Percentiles rank a stretch among this genome's conserved stretches.
Evolutionary conservation across 2,329 filamentous ascomycete genomes (phyloP).

Genomic region (Ceratocystis colombiana): DNA sequence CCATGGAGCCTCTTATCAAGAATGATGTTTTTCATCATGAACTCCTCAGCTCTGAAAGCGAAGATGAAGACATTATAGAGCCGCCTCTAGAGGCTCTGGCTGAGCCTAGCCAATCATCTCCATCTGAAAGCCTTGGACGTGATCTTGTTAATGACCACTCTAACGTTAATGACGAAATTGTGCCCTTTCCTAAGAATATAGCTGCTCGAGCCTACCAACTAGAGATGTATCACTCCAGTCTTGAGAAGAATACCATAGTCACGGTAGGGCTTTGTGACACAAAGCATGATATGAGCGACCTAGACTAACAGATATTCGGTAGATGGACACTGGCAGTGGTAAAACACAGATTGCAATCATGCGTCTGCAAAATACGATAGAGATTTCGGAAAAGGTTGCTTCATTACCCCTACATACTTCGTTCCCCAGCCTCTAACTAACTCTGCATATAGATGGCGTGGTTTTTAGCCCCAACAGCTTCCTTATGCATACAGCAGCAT

Average conservation of each 20-base stretch:
- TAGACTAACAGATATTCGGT: constrained; percentile 11
- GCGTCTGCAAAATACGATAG: constrained; percentile 16
- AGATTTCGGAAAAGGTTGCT: background rate
- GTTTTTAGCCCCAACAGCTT: constrained; percentile 63
- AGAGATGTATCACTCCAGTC: constrained; percentile 64
- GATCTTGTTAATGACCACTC: background rate
- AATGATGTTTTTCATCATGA: background rate
- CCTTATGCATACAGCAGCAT: constrained; percentile 57
- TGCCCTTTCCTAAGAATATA: constrained; percentile 29
- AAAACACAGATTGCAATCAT: constrained; percentile 56
- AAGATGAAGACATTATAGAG: background rate
- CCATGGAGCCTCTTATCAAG: background rate
- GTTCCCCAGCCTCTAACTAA: constrained; percentile 28
- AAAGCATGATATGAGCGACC: background rate
- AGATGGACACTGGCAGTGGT: constrained; percentile 74
- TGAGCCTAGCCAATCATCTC: background rate
- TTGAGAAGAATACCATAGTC: constrained; percentile 60
- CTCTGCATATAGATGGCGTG: constrained; percentile 47
- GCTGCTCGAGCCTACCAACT: constrained; percentile 55
- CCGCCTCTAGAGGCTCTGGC: background rate
- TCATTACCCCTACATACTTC: background rate
- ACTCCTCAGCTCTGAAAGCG: constrained; percentile 5
- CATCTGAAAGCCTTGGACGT: background rate
- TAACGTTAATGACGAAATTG: background rate
- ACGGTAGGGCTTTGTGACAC: constrained; percentile 41